Evolutionary conservation across 305 asterid species (phyloP), one percentile per base, ranked within the genome.

Genomic region (Nicotiana rustica): DNA sequence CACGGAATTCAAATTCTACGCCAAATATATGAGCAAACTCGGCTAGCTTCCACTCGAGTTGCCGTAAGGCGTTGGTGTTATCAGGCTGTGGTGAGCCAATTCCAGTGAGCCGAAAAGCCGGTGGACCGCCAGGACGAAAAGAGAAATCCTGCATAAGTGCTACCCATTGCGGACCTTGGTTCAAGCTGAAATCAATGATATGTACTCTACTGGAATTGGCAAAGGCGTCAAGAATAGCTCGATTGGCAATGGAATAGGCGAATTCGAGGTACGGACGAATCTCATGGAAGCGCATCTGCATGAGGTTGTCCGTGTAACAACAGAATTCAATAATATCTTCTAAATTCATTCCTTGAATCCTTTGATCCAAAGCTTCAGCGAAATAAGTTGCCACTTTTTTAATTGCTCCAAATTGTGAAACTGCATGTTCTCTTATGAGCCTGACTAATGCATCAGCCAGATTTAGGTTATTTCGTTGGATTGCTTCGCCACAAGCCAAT

Each of bases 141-240:
- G 83, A 78, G 18, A 81, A 36, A 4, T 65, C 78, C 13, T 67
- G 83, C 17, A 81, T 9, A 25, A 81, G 25, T 21, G 83, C 78
- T 0, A 67, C 79, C 83, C 83, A 81, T 67, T 81, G 83, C 83
- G 67, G 55, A 33, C 83, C 83, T 49, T 81, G 67, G 33, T 81
- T 81, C 13, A 81, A 67, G 25, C 83, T 59, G 65, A 81, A 81
- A 81, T 81, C 83, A 55, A 81, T 67, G 1, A 81, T 57, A 67
- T 81, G 83, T n/a, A 81, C 84, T 25, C 61, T 19, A 1, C 18
- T 14, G 1, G 36, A 59, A 15, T 55, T 67, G 5, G 19, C 79
- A 56, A 81, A 81, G 1, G 84, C 79, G 9, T 81, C 79, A 0
- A 81, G 59, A 52, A 81, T 81, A 9, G 84, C 84, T n/a, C 67